phyloP scores from a whole-genome alignment of 176 grass and related monocot genomes.

The Carex scoparia region DNA sequence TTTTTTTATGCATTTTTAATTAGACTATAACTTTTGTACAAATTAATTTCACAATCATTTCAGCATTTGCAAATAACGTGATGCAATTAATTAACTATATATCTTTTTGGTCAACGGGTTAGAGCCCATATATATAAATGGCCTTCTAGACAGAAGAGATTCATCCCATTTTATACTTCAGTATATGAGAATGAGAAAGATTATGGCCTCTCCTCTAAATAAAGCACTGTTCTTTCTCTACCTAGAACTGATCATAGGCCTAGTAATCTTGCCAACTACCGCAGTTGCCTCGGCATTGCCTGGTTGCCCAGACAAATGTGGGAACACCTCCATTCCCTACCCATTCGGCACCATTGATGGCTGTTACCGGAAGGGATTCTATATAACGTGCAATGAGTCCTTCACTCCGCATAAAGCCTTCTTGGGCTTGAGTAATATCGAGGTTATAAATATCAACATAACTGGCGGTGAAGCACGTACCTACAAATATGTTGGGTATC shows the following conservation, averaged over 20 bases:
- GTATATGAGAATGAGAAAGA: no score
- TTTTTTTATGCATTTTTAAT: no score
- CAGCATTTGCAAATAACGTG: no score
- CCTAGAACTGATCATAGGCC: neutral
- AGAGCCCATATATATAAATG: no score
- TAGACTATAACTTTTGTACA: no score
- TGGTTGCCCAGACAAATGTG: slow-evolving; percentile 27
- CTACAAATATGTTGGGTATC: neutral
- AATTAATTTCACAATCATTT: no score
- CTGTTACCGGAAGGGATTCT: slow-evolving; percentile 27
- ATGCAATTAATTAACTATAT: no score
- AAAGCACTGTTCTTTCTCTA: no score
- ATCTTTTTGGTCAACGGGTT: no score
- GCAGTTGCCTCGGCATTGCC: neutral
- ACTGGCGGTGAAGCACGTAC: neutral
- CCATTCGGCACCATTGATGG: slow-evolving; percentile 36
- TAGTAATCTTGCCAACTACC: neutral
- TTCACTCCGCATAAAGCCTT: neutral
- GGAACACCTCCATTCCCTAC: slow-evolving; percentile 29
- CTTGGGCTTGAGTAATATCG: neutral
- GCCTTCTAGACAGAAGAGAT: no score
- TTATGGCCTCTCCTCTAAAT: no score
- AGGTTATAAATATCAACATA: neutral
- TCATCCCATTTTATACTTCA: no score
- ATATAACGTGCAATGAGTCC: slow-evolving; percentile 15